Percentiles rank a stretch among this genome's conserved stretches.
phyloP scores from a whole-genome alignment of 768 basidiomycete genomes.

The Boletales sp. region DNA sequence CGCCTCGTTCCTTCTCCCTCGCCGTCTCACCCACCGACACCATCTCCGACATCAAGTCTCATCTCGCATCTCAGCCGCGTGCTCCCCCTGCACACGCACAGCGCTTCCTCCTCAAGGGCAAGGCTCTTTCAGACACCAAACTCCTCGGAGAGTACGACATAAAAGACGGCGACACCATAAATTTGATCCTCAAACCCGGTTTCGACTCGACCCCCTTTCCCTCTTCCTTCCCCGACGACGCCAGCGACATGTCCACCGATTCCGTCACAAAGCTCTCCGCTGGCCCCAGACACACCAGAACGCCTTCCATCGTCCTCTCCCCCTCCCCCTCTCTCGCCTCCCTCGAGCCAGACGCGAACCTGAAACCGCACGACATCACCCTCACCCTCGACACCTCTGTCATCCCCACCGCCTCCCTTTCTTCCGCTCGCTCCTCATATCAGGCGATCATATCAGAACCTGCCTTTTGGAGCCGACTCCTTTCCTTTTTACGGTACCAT shows the following conservation, averaged over 20 bases:
- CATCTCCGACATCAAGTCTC: conserved; percentile 73
- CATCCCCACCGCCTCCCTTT: conserved; percentile 45
- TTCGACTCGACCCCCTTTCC: conserved; percentile 43
- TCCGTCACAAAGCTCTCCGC: conserved; percentile 27
- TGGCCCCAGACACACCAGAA: conserved; percentile 52
- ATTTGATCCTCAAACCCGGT: conserved; percentile 82
- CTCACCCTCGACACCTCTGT: conserved; percentile 62
- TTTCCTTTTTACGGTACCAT: conserved; percentile 56
- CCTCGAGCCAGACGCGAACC: conserved; percentile 36
- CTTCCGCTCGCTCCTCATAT: conserved; percentile 29
- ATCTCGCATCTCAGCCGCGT: conserved; percentile 59
- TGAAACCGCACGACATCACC: conserved; percentile 53
- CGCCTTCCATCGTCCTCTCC: conserved; percentile 76
- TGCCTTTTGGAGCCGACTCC: conserved; percentile 73
- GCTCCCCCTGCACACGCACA: conserved; percentile 82
- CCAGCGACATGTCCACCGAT: conserved; percentile 12
- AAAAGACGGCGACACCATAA: conserved; percentile 77
- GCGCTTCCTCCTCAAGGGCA: conserved; percentile 89
- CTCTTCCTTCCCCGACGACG: conserved; percentile 14
- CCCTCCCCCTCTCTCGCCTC: conserved; percentile 61
- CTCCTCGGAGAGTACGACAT: conserved; percentile 89
- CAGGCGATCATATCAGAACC: conserved; percentile 64
- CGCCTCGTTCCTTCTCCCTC: conserved; percentile 71
- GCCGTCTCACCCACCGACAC: conserved; percentile 78
- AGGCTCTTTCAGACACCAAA: conserved; percentile 85